A percentile compares a stretch with the other conserved stretches of the same genome.
Conservation (phyloP, 208 protist species). For the Trichomonas tenax region DNA sequence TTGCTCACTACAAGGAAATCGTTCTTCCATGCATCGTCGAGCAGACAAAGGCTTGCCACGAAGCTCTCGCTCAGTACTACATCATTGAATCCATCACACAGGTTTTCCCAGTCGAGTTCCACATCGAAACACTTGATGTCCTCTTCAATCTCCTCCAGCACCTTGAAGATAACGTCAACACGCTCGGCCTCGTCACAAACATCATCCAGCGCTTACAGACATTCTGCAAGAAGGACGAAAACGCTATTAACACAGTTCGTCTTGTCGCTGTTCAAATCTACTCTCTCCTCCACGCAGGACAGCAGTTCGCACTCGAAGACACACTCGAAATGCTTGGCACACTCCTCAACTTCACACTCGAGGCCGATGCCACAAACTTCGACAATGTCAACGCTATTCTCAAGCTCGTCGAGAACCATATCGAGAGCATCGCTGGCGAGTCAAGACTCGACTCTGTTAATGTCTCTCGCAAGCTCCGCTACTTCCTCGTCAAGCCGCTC, state of each 20-base stretch:
- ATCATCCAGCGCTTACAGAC: neutral
- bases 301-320: neutral
- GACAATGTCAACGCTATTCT: neutral
- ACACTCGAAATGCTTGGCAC: conserved; percentile 9
- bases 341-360: conserved; percentile 11
- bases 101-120: conserved; percentile 13
- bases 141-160: neutral
- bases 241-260: neutral
- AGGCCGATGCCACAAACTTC: neutral
- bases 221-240: neutral
- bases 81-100: conserved; percentile 21
- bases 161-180: neutral
- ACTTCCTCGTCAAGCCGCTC: neutral
- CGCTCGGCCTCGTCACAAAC: neutral
- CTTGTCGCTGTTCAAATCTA: neutral
- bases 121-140: conserved; percentile 1
- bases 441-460: neutral
- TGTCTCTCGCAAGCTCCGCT: neutral
- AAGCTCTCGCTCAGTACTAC: conserved; percentile 68
- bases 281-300: neutral
- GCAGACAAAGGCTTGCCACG: conserved; percentile 69
- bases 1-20: conserved; percentile 58
- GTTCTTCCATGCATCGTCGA: conserved; percentile 42
- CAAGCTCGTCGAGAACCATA: neutral
- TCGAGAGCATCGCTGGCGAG: neutral